phyloP scores from a whole-genome alignment of 2,329 filamentous ascomycete genomes.

The Ophiostoma angusticollis region DNA sequence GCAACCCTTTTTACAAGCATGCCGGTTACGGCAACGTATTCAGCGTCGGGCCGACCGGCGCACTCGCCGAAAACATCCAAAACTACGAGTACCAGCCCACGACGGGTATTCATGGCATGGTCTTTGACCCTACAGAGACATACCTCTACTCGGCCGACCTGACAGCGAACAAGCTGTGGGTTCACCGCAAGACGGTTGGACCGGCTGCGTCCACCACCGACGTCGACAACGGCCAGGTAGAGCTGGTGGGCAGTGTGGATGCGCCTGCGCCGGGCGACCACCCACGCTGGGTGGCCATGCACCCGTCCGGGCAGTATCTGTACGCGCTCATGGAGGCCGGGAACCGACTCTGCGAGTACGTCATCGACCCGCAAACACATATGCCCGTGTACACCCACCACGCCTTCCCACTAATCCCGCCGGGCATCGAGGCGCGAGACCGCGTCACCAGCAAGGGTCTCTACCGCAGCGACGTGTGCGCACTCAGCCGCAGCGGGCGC shows the following conservation, averaged over 20 bases:
- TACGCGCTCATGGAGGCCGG: slow-evolving; percentile 86
- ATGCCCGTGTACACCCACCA: slow-evolving; percentile 68
- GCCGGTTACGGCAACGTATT: slow-evolving; percentile 74
- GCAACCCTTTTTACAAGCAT: slow-evolving; percentile 81
- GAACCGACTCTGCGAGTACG: slow-evolving; percentile 70
- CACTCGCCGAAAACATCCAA: slow-evolving; percentile 52
- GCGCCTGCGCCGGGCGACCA: slow-evolving; percentile 63
- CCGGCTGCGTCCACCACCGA: slow-evolving; percentile 17
- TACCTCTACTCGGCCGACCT: slow-evolving; percentile 73
- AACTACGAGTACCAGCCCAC: slow-evolving; percentile 59
- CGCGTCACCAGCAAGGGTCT: slow-evolving; percentile 32
- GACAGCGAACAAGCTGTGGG: slow-evolving; percentile 70
- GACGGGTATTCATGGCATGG: slow-evolving; percentile 70
- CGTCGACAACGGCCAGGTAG: slow-evolving; percentile 43
- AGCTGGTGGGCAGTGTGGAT: slow-evolving; percentile 58
- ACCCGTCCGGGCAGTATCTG: slow-evolving; percentile 63
- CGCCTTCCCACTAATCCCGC: slow-evolving; percentile 66
- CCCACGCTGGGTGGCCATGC: slow-evolving; percentile 78
- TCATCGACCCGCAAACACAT: slow-evolving; percentile 60
- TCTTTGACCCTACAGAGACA: slow-evolving; percentile 59
- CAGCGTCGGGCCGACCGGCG: slow-evolving; percentile 42
- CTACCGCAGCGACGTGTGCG: slow-evolving; percentile 79
- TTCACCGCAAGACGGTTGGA: slow-evolving; percentile 50
- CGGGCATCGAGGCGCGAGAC: slow-evolving; percentile 44
- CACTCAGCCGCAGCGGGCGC: slow-evolving; percentile 51